phyloP scores from a whole-genome alignment of 2,329 filamentous ascomycete genomes.

The Trichoderma asperellum region DNA sequence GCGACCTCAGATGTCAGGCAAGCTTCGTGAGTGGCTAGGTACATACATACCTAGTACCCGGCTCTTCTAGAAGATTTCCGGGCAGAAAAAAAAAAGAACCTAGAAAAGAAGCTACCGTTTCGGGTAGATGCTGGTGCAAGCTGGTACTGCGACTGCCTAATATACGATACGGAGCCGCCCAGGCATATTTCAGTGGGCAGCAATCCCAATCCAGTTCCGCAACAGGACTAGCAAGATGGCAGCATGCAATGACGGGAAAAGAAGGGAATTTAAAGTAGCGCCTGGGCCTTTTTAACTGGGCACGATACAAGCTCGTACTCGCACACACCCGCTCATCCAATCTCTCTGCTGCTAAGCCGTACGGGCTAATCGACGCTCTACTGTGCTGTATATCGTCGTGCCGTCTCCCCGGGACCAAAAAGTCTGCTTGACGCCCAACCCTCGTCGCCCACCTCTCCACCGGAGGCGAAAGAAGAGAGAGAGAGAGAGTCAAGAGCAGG shows the following conservation, averaged over 20 bases:
- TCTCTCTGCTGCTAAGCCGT: background rate
- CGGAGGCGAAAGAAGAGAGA: background rate
- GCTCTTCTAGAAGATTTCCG: constrained; percentile 22
- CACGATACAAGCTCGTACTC: background rate
- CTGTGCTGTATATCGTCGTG: background rate
- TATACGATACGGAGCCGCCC: background rate
- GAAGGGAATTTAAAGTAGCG: constrained; percentile 24
- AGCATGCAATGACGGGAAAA: constrained; percentile 19
- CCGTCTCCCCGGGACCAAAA: constrained; percentile 19
- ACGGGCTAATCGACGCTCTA: background rate
- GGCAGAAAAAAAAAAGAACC: background rate
- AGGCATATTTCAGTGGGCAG: background rate
- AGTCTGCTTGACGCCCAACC: background rate
- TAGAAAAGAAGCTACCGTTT: constrained; percentile 22
- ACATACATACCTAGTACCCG: background rate
- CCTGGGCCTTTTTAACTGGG: background rate
- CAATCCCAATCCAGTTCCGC: constrained; percentile 2
- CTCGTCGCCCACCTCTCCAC: constrained; percentile 5
- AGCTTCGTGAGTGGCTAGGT: too few relatives aligned
- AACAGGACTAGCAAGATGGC: constrained; percentile 1
- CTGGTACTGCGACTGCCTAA: background rate
- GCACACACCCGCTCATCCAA: background rate
- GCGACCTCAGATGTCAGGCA: background rate
- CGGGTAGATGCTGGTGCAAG: constrained; percentile 21
- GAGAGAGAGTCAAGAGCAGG: background rate